These are phyloP conservation scores for Astrothelium macrocarpum DNA, from an alignment of 495 filamentous ascomycete species.

Conservation along the genomic window DNA sequence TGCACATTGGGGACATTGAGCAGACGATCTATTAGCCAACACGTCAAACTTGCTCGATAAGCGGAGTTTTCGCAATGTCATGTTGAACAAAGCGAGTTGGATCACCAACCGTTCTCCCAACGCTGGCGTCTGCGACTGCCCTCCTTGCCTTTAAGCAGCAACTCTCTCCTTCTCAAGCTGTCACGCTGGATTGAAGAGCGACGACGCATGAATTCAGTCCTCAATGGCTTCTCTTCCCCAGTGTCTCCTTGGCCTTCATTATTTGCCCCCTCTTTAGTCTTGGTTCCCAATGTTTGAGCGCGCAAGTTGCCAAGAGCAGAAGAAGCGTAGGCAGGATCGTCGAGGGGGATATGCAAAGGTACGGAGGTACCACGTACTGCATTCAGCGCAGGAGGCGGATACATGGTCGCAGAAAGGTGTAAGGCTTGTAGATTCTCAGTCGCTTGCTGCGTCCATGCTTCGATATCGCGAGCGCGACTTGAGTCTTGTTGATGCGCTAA, in stretches of 20 bases:
- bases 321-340: conserved; percentile 17
- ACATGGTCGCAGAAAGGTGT: conserved; percentile 15
- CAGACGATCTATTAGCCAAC: conserved; percentile 57
- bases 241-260: background rate
- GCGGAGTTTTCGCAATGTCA: background rate
- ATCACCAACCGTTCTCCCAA: conserved; percentile 82
- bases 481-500: background rate
- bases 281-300: conserved; percentile 6
- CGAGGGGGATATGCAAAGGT: conserved; percentile 34
- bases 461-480: conserved; percentile 14
- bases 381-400: background rate
- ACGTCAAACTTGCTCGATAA: background rate
- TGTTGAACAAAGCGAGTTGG: background rate
- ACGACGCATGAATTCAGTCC: conserved; percentile 16
- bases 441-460: conserved; percentile 28
- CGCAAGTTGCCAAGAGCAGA: conserved; percentile 6
- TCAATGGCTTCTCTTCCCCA: background rate
- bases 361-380: conserved; percentile 23
- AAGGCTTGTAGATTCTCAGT: conserved; percentile 20
- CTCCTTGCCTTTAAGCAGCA: conserved; percentile 80
- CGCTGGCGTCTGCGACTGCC: conserved; percentile 78
- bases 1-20: conserved; percentile 76
- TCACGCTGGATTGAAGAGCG: conserved; percentile 43
- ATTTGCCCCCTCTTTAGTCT: background rate
- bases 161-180: conserved; percentile 61